A percentile compares a stretch with the other conserved stretches of the same genome.
Evolutionary conservation across 352 stramenopile species (phyloP).

Genomic region (Hyaloperonospora brassicae): DNA sequence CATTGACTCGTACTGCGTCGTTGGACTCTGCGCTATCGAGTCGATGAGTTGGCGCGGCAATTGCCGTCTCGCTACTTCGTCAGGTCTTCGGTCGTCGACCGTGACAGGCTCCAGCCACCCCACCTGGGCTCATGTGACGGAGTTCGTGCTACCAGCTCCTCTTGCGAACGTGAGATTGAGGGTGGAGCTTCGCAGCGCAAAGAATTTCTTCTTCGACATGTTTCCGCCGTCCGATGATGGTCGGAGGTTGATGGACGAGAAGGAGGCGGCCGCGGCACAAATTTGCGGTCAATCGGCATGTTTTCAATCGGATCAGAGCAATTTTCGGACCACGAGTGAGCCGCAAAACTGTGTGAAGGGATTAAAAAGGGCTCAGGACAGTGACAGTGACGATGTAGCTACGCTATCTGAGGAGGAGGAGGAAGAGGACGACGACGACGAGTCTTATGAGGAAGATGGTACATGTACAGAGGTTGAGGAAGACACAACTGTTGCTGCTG

Average conservation of each 20-base stretch:
- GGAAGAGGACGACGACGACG: constrained; percentile 17
- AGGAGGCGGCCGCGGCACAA: too few species aligned
- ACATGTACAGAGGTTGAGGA: constrained; percentile 14
- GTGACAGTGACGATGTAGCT: constrained; percentile 45
- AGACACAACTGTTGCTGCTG: not conserved
- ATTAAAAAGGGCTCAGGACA: constrained; percentile 24
- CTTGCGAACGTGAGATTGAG: constrained; percentile 20
- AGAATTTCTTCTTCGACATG: constrained; percentile 84
- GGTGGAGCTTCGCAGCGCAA: constrained; percentile 60
- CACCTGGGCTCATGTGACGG: constrained; percentile 36
- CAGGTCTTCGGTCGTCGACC: constrained; percentile 26
- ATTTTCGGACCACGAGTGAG: not conserved
- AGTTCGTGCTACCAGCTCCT: constrained; percentile 25
- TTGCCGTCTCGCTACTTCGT: constrained; percentile 7
- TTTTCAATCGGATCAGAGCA: too few species aligned
- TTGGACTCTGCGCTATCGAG: constrained; percentile 32
- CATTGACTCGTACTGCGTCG: constrained; percentile 62
- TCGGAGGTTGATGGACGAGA: too few species aligned
- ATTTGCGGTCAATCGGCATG: too few species aligned
- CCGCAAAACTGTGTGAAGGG: constrained; percentile 14
- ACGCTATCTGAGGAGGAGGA: constrained; percentile 43
- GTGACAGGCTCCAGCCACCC: constrained; percentile 29
- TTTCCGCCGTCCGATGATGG: constrained; percentile 27
- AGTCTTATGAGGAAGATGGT: constrained; percentile 17
- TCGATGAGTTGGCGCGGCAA: constrained; percentile 6